phyloP scores from a whole-genome alignment of 345 rosid species.

The Camelina hispida region DNA sequence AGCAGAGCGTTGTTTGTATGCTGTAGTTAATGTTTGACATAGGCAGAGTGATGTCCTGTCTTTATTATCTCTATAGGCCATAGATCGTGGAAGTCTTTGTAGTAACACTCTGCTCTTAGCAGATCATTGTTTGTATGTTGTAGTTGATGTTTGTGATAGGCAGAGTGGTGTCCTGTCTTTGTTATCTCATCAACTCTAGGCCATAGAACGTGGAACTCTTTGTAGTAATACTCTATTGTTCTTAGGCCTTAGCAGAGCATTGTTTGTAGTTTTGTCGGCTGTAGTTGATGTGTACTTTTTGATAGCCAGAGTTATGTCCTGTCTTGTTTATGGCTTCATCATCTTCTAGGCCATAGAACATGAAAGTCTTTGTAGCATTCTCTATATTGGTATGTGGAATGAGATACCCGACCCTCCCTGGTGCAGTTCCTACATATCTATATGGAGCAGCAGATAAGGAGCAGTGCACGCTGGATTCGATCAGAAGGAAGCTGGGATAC shows the following conservation, averaged over 20 bases:
- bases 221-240: not conserved
- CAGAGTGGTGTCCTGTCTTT: too few species aligned
- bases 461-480: constrained; percentile 71
- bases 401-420: constrained; percentile 5
- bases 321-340: not conserved
- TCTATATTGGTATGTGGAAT: constrained; percentile 11
- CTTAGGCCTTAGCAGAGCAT: not conserved
- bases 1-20: not conserved
- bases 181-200: too few species aligned
- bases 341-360: not conserved
- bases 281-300: constrained; percentile 6
- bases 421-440: constrained; percentile 79
- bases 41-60: not conserved
- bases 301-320: not conserved
- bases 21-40: not conserved
- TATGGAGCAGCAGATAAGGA: constrained; percentile 77
- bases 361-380: constrained; percentile 13
- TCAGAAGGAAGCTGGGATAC: constrained; percentile 86
- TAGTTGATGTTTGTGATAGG: too few species aligned
- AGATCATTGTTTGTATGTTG: constrained; percentile 1
- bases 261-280: not conserved
- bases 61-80: not conserved
- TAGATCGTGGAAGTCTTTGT: constrained; percentile 1
- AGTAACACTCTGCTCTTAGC: not conserved
- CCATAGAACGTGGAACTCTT: constrained; percentile 7